These are phyloP conservation scores for Millerozyma miso DNA, from an alignment of 805 yeast species.

Conservation along the genomic window DNA sequence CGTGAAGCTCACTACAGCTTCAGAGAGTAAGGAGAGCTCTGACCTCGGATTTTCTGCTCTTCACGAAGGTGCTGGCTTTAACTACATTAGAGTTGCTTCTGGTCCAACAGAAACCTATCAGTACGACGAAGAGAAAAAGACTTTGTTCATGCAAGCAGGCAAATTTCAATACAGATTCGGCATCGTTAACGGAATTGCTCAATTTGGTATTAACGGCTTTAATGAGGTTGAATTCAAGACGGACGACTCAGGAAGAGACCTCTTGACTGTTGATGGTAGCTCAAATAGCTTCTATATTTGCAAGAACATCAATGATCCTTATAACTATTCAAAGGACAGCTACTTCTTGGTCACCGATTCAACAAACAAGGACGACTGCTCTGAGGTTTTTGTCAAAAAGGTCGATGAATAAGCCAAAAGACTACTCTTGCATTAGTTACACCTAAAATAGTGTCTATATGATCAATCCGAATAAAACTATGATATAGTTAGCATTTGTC, in stretches of 20 bases:
- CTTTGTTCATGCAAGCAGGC: not conserved
- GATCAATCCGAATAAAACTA: too few relatives aligned
- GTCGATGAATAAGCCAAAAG: not conserved
- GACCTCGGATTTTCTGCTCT: not conserved
- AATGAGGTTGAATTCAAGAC: conserved; percentile 1
- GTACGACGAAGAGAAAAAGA: not conserved
- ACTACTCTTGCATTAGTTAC: too few relatives aligned
- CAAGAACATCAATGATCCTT: conserved; percentile 24
- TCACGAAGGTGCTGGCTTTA: not conserved
- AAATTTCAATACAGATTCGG: not conserved
- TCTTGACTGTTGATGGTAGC: conserved; percentile 13
- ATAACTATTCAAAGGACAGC: conserved; percentile 16
- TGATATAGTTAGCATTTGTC: too few relatives aligned
- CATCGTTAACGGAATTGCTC: not conserved
- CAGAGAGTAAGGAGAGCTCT: not conserved
- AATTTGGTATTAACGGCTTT: not conserved
- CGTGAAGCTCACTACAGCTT: not conserved
- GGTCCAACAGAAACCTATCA: not conserved
- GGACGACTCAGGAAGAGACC: conserved; percentile 10
- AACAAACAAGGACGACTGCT: conserved; percentile 2
- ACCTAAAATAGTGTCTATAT: not conserved
- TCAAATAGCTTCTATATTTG: conserved; percentile 20
- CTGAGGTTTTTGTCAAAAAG: conserved; percentile 5
- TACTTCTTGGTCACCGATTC: conserved; percentile 13
- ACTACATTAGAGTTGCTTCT: not conserved